A percentile compares a stretch with the other conserved stretches of the same genome.
These are phyloP conservation scores for Neurospora tetrasperma DNA, from an alignment of 495 filamentous ascomycete genomes.

Conservation along the genomic window DNA sequence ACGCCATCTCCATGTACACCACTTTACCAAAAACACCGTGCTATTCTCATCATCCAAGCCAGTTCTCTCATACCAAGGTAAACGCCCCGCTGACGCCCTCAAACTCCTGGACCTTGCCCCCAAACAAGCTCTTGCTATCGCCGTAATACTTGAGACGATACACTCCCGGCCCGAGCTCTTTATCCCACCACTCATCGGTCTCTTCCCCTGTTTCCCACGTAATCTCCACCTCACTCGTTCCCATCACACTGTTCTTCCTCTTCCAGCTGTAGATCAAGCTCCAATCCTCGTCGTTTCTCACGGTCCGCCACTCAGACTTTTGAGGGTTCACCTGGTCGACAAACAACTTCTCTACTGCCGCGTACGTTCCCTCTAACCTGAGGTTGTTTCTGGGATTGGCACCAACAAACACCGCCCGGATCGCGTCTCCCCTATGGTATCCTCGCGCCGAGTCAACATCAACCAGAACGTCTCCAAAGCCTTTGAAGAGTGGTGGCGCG, in stretches of 20 bases:
- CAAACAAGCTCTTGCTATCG: constrained; percentile 54
- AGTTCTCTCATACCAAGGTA: constrained; percentile 24
- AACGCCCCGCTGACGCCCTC: constrained; percentile 66
- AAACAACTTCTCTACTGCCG: constrained; percentile 57
- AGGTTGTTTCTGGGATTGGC: constrained; percentile 89
- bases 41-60: background rate
- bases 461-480: constrained; percentile 61
- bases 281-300: constrained; percentile 74
- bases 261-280: constrained; percentile 71
- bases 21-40: background rate
- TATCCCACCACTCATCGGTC: constrained; percentile 37
- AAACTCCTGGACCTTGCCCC: constrained; percentile 61
- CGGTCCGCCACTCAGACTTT: constrained; percentile 44
- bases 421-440: constrained; percentile 47
- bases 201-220: constrained; percentile 66
- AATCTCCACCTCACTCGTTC: constrained; percentile 68
- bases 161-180: constrained; percentile 40
- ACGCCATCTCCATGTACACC: background rate
- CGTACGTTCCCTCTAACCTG: constrained; percentile 66
- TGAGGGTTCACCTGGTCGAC: constrained; percentile 13
- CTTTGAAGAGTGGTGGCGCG: constrained; percentile 55
- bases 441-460: constrained; percentile 47
- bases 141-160: constrained; percentile 85
- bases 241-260: constrained; percentile 58
- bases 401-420: constrained; percentile 66